Evolutionary conservation across 1,284 basidiomycete genomes (phyloP).

Genomic region (Sporisorium sorghi): DNA sequence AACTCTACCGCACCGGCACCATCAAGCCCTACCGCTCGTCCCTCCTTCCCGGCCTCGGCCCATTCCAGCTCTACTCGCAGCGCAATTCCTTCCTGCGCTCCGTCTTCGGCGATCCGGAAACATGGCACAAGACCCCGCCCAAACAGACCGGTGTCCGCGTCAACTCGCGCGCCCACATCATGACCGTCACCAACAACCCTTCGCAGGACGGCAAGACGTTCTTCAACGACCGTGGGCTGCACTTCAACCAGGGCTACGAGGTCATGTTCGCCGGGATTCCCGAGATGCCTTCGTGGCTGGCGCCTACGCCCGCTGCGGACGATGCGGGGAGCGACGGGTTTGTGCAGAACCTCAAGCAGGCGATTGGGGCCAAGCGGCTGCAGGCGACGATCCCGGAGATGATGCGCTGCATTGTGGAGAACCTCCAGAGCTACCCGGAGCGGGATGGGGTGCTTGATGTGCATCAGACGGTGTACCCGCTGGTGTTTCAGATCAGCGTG

Average conservation of each 20-base stretch:
- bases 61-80: constrained; percentile 36
- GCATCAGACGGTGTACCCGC: constrained; percentile 49
- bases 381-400: constrained; percentile 34
- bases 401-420: constrained; percentile 21
- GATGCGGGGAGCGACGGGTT: constrained; percentile 35
- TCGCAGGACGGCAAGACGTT: constrained; percentile 44
- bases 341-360: constrained; percentile 35
- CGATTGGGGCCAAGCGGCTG: constrained; percentile 21
- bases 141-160: constrained; percentile 27
- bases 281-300: constrained; percentile 26
- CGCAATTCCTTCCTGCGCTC: constrained; percentile 46
- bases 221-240: constrained; percentile 47
- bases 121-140: constrained; percentile 26
- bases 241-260: constrained; percentile 48
- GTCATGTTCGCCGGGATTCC: constrained; percentile 54
- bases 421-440: constrained; percentile 22
- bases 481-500: constrained; percentile 52
- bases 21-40: constrained; percentile 32
- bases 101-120: constrained; percentile 48
- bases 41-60: constrained; percentile 36
- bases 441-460: constrained; percentile 30
- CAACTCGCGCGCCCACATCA: constrained; percentile 40
- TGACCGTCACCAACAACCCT: constrained; percentile 44
- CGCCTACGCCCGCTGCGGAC: constrained; percentile 23
- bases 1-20: constrained; percentile 20